Evolutionary conservation across 441 rosid genomes (phyloP).

Genomic region (Viola pubescens): DNA sequence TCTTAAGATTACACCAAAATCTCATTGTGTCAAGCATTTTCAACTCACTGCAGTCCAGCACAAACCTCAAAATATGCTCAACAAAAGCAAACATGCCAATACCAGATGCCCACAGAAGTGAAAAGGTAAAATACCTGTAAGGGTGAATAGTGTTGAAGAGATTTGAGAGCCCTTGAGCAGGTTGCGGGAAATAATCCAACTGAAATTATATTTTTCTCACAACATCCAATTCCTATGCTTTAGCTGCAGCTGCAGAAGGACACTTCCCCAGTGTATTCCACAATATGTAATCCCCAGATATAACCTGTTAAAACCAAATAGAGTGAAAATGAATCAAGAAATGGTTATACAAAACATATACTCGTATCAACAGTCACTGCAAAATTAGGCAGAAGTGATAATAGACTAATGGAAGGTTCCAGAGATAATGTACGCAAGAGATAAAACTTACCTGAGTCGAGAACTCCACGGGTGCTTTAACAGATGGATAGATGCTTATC

Average conservation of each 20-base stretch:
- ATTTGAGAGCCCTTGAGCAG: neutral
- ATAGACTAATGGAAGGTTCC: neutral
- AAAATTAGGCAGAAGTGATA: neutral
- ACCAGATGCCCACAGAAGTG: too few species aligned
- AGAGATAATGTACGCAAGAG: constrained; percentile 4
- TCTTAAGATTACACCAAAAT: too few species aligned
- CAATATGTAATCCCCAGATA: constrained; percentile 78
- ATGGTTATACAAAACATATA: neutral
- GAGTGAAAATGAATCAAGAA: neutral
- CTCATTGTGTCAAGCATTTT: too few species aligned
- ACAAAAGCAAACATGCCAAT: too few species aligned
- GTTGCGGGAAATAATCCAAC: neutral
- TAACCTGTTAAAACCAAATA: constrained; percentile 40
- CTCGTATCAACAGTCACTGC: neutral
- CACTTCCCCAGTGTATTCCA: constrained; percentile 96
- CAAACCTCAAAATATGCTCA: too few species aligned
- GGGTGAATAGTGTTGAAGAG: too few species aligned
- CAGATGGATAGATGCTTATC: constrained; percentile 85
- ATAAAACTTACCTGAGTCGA: constrained; percentile 59
- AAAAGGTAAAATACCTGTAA: too few species aligned
- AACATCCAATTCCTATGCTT: constrained; percentile 7
- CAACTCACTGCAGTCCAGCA: too few species aligned
- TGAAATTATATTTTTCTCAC: too few species aligned
- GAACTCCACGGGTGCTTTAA: constrained; percentile 73
- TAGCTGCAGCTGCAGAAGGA: constrained; percentile 58